Conservation (phyloP, 2,329 filamentous ascomycete genomes). For the Aciculosporium take region DNA sequence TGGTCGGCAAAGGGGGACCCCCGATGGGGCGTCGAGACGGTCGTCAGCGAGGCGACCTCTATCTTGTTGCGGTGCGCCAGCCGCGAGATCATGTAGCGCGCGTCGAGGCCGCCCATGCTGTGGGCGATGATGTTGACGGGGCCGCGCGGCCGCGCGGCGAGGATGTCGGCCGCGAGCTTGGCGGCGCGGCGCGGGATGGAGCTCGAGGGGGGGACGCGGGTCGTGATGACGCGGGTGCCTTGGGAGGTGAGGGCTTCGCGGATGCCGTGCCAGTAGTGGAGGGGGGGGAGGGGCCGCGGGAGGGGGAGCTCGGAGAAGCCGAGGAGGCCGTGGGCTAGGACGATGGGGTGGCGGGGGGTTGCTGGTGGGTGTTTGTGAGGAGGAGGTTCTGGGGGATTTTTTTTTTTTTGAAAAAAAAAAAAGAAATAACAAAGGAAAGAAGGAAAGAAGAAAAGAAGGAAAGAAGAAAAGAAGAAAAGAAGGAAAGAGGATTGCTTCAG, state of each 20-base stretch:
- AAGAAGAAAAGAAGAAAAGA: neutral
- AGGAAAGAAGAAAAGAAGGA: neutral
- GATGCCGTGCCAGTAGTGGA: slow-evolving; percentile 54
- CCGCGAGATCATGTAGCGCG: slow-evolving; percentile 49
- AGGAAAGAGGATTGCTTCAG: neutral
- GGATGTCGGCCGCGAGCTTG: slow-evolving; percentile 42
- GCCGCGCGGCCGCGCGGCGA: slow-evolving; percentile 11
- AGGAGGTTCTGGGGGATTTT: neutral
- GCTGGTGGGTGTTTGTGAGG: too few relatives aligned
- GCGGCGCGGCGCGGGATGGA: slow-evolving; percentile 47
- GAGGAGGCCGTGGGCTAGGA: slow-evolving; percentile 50
- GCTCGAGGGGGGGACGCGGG: slow-evolving; percentile 46
- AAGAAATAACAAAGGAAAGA: neutral
- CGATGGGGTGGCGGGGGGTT: slow-evolving; percentile 45
- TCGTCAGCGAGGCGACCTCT: slow-evolving; percentile 36
- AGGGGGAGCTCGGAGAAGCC: slow-evolving; percentile 46
- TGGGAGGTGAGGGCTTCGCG: slow-evolving; percentile 39
- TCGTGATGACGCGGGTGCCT: slow-evolving; percentile 40
- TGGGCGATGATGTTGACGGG: slow-evolving; percentile 63
- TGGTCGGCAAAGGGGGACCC: slow-evolving; percentile 43
- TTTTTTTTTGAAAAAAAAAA: neutral
- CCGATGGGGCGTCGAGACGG: slow-evolving; percentile 40
- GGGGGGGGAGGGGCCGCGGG: slow-evolving; percentile 35
- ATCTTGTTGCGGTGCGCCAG: neutral
- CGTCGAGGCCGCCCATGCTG: slow-evolving; percentile 52